phyloP scores from a whole-genome alignment of 768 basidiomycete genomes.

The Lentinus tigrinus region DNA sequence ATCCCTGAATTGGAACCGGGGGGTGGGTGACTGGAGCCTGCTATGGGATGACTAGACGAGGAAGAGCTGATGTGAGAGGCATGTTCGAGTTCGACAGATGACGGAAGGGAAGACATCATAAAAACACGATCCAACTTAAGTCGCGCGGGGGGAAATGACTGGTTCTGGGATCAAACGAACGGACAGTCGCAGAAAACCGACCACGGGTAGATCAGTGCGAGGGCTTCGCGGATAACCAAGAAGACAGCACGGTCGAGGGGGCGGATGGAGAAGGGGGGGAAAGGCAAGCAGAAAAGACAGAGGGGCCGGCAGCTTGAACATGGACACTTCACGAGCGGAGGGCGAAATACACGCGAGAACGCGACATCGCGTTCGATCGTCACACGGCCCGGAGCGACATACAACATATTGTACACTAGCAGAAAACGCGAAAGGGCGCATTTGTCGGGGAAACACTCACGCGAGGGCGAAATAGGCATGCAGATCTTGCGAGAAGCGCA shows the following conservation, averaged over 20 bases:
- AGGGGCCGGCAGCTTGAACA: conserved; percentile 6
- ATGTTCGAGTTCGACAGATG: not conserved
- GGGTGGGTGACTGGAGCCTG: not conserved
- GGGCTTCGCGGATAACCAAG: conserved; percentile 2
- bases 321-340: conserved; percentile 15
- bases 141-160: not conserved
- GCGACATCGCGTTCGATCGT: conserved; percentile 20
- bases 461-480: conserved; percentile 12
- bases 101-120: conserved; percentile 9
- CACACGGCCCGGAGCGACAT: conserved; percentile 1
- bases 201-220: not conserved
- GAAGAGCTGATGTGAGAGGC: conserved; percentile 11
- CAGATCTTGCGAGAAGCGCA: conserved; percentile 6
- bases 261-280: conserved; percentile 9
- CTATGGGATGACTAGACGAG: conserved; percentile 12
- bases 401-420: not conserved
- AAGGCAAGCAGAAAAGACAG: not conserved
- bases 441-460: conserved; percentile 12
- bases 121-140: not conserved
- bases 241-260: conserved; percentile 13
- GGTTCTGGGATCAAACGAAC: not conserved
- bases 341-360: conserved; percentile 9
- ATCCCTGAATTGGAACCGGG: conserved; percentile 43
- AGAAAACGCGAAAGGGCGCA: not conserved
- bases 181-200: not conserved